These are phyloP conservation scores for Trypanosoma cruzi DNA, from an alignment of 208 protist genomes.

Conservation along the genomic window DNA sequence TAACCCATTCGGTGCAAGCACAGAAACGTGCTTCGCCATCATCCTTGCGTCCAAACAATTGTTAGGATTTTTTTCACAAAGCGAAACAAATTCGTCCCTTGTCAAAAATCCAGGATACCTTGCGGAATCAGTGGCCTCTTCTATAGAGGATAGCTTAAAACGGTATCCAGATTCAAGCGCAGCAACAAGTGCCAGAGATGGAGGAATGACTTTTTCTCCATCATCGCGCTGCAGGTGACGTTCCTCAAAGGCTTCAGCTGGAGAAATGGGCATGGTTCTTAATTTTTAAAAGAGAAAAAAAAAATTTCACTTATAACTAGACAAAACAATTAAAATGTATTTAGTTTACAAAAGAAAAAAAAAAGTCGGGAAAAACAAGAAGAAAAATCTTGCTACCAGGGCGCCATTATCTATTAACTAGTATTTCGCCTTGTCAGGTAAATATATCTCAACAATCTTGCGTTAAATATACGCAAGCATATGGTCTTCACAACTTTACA, in stretches of 20 bases:
- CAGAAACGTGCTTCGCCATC: conserved; percentile 73
- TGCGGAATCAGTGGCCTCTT: conserved; percentile 51
- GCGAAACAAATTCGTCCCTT: conserved; percentile 56
- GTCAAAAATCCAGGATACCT: conserved; percentile 78
- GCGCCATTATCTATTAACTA: too few species aligned
- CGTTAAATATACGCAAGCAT: conserved; percentile 5
- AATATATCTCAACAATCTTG: too few species aligned
- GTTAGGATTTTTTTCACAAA: conserved; percentile 68
- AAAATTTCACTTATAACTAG: too few species aligned
- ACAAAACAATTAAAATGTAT: too few species aligned
- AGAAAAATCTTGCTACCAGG: too few species aligned
- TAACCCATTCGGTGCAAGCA: conserved; percentile 65
- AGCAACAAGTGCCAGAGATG: conserved; percentile 62
- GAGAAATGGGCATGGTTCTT: conserved; percentile 55
- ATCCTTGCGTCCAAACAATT: conserved; percentile 44
- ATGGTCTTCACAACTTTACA: conserved; percentile 25
- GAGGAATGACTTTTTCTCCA: conserved; percentile 63
- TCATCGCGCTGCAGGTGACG: conserved; percentile 66
- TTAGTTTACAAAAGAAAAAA: conserved; percentile 9
- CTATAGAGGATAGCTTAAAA: conserved; percentile 53
- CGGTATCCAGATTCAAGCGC: conserved; percentile 82
- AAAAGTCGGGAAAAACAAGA: neutral
- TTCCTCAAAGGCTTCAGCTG: conserved; percentile 68
- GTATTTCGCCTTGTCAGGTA: too few species aligned
- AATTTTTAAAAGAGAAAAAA: conserved; percentile 15